Conservation (phyloP, 768 basidiomycete genomes). For the Serendipita indica region DNA sequence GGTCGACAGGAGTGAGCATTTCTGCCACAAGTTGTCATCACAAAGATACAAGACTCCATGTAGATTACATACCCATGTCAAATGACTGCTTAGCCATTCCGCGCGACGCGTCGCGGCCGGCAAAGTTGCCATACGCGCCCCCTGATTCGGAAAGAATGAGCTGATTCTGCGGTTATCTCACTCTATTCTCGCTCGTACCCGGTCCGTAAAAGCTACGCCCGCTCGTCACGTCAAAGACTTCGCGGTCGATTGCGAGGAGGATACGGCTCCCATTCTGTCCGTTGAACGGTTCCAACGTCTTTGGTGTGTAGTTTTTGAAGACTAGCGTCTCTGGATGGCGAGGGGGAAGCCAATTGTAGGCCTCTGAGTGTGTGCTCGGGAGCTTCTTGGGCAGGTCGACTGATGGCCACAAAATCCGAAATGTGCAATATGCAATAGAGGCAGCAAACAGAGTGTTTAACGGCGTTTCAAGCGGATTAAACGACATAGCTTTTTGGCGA, state of each 20-base stretch:
- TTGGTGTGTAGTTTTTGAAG: conserved; percentile 66
- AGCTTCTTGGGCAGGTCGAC: conserved; percentile 25
- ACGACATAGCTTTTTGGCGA: conserved; percentile 4
- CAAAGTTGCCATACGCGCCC: conserved; percentile 96
- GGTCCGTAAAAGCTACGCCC: conserved; percentile 93
- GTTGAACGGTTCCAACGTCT: conserved; percentile 51
- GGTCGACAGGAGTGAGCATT: conserved; percentile 79
- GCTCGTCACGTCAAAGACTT: conserved; percentile 84
- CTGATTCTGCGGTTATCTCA: neutral
- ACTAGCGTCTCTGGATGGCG: conserved; percentile 63
- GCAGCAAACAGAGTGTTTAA: neutral
- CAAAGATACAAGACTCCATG: neutral
- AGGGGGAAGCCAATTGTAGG: conserved; percentile 89
- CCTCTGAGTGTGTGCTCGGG: conserved; percentile 58
- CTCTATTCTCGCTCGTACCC: conserved; percentile 35
- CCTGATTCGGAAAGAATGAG: conserved; percentile 31
- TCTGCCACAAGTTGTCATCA: conserved; percentile 31
- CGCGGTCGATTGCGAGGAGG: conserved; percentile 70
- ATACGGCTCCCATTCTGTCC: conserved; percentile 57
- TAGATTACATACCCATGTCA: conserved; percentile 48
- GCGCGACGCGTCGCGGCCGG: conserved; percentile 86
- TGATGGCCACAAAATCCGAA: neutral
- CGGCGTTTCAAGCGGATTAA: neutral
- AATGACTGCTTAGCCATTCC: conserved; percentile 99
- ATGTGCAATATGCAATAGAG: neutral